Conservation (phyloP, 768 basidiomycete genomes). For the Sarcodon sp. region DNA sequence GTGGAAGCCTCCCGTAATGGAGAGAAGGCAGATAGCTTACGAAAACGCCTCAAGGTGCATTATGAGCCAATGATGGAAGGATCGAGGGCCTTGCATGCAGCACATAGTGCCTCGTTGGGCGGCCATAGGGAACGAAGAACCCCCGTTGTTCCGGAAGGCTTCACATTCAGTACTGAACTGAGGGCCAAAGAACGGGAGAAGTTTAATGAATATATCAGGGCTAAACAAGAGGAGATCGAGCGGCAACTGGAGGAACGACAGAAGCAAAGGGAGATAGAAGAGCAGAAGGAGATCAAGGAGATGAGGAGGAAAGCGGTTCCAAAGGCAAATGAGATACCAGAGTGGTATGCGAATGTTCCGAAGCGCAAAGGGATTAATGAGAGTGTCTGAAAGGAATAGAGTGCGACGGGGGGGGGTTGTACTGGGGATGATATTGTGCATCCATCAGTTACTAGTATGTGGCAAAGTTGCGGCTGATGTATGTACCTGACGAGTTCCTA, state of each 20-base stretch:
- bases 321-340: slow-evolving; percentile 59
- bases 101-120: neutral
- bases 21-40: neutral
- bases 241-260: slow-evolving; percentile 31
- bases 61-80: neutral
- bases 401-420: neutral
- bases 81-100: neutral
- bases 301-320: slow-evolving; percentile 51
- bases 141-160: slow-evolving; percentile 33
- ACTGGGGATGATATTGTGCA: neutral
- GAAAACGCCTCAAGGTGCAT: neutral
- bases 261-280: slow-evolving; percentile 34
- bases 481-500: neutral
- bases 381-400: too few species aligned
- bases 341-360: slow-evolving; percentile 65
- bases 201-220: slow-evolving; percentile 46
- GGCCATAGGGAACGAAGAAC: slow-evolving; percentile 24
- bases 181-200: slow-evolving; percentile 49
- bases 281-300: slow-evolving; percentile 49
- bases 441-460: neutral
- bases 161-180: slow-evolving; percentile 37
- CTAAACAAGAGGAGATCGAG: slow-evolving; percentile 42
- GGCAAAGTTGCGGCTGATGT: slow-evolving; percentile 20
- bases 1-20: neutral
- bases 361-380: slow-evolving; percentile 28